Evolutionary conservation across 2,329 filamentous ascomycete genomes (phyloP), one percentile per base, ranked within the genome.

Genomic region (Trichoderma afroharzianum): DNA sequence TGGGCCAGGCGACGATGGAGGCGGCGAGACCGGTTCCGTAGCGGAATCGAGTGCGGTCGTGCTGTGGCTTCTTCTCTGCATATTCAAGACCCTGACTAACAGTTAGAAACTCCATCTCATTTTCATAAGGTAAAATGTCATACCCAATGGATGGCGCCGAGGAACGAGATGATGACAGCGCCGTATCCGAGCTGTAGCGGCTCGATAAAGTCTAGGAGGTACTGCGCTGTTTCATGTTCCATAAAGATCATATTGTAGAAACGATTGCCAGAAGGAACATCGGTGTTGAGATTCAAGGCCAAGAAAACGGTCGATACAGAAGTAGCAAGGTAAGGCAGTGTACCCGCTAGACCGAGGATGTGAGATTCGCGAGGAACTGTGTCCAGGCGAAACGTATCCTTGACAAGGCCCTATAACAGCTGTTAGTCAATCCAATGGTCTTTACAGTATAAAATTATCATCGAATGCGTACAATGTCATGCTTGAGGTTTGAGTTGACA

Each of bases 101-200:
- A 8, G 59, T 26, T 58, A 39, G 18, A 24, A 63, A 0, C 14
- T 50, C 9, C 1, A 0, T 50, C 9, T 24, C 5, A 50, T 50
- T 6, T 6, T 3, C 14, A 3, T 7, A 1, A 15, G 2, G 2
- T 12, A n/a, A 5, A 33, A 28, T 6, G 3, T 7, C 8, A 68
- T 76, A 84, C 92, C 95, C 88, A 98, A 82, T 98, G 95, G 77
- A 97, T 91, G 39, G 95, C 95, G 58, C 95, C 95, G 1, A 98
- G 88, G 86, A 97, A 98, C 32, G 94, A 97, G 76, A 97, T 92
- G 77, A 97, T 96, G 71, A 97, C 90, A 62, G 95, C 95, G 70
- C 95, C 95, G 77, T 97, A 97, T 72, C 94, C 95, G 69, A 98
- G 88, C 82, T 98, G 95, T 68, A 98, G 83, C 14, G 94, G 94